A percentile compares a stretch with the other conserved stretches of the same genome.
Conservation (phyloP, 768 basidiomycete genomes). For the Clitopilus passeckerianus region DNA sequence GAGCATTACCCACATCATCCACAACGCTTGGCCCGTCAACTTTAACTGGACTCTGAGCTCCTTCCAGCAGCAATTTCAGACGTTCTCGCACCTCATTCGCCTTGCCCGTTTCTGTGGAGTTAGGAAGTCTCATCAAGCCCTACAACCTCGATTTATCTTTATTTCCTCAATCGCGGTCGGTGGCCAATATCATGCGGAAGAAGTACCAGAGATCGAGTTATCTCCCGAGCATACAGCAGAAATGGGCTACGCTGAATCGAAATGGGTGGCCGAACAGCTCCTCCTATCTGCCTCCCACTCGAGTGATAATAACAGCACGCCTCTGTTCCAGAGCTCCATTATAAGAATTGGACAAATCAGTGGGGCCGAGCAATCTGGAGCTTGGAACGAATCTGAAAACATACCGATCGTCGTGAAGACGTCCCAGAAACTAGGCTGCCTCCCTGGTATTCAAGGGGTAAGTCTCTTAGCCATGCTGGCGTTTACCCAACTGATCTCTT, state of each 20-base stretch:
- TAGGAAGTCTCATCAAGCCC: conserved; percentile 5
- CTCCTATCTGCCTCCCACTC: conserved; percentile 21
- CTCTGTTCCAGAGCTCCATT: conserved; percentile 16
- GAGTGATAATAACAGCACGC: conserved; percentile 15
- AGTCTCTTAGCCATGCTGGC: conserved; percentile 1
- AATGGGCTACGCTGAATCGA: conserved; percentile 29
- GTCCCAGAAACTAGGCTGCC: conserved; percentile 18
- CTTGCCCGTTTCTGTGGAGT: conserved; percentile 17
- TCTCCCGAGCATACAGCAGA: conserved; percentile 18
- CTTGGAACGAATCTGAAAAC: conserved; percentile 32
- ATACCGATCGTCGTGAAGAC: conserved; percentile 28
- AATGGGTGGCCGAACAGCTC: conserved; percentile 32
- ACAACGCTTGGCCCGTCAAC: conserved; percentile 42
- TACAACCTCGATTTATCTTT: conserved; percentile 26
- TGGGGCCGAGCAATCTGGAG: conserved; percentile 28
- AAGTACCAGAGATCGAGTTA: conserved; percentile 26
- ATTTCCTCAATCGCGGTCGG: conserved; percentile 31
- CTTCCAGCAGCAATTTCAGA: conserved; percentile 35
- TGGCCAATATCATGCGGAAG: conserved; percentile 23
- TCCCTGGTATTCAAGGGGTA: conserved; percentile 26
- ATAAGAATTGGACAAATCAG: conserved; percentile 32
- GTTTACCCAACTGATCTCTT: neutral
- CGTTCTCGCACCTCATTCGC: conserved; percentile 25
- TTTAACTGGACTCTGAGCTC: conserved; percentile 36
- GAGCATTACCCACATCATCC: conserved; percentile 22